A percentile compares a stretch with the other conserved stretches of the same genome.
Conservation (phyloP, 768 basidiomycete species). For the Suillus hirtellus region DNA sequence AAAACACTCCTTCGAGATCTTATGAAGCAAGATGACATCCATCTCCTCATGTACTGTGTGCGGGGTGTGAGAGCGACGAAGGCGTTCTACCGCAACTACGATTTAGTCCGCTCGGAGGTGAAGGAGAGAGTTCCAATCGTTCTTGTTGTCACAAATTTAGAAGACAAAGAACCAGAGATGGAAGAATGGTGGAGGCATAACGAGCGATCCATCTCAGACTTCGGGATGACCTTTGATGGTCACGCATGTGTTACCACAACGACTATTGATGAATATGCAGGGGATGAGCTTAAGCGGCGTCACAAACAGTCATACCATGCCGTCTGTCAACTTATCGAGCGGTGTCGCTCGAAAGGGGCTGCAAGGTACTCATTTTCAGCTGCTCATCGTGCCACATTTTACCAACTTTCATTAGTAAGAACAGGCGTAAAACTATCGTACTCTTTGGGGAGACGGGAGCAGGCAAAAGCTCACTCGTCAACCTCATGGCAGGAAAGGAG, state of each 20-base stretch:
- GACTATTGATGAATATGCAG: no score
- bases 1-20: constrained; percentile 36
- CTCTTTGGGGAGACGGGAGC: constrained; percentile 12
- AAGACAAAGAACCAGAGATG: constrained; percentile 34
- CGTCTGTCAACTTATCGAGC: constrained; percentile 9
- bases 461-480: constrained; percentile 37
- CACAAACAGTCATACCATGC: constrained; percentile 11
- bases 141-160: constrained; percentile 35
- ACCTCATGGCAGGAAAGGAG: constrained; percentile 27
- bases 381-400: no score
- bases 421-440: background rate
- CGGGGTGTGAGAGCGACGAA: constrained; percentile 30
- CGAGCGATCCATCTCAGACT: constrained; percentile 28
- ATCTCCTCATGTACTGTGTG: constrained; percentile 35
- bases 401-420: no score
- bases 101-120: constrained; percentile 30
- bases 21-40: constrained; percentile 24
- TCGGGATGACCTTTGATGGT: constrained; percentile 38
- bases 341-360: background rate
- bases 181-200: constrained; percentile 42
- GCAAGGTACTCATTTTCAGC: no score
- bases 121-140: constrained; percentile 31
- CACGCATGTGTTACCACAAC: constrained; percentile 38
- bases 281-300: background rate
- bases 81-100: constrained; percentile 30